Conservation (phyloP, 2,329 filamentous ascomycete genomes). For the Fusarium penzigii region DNA sequence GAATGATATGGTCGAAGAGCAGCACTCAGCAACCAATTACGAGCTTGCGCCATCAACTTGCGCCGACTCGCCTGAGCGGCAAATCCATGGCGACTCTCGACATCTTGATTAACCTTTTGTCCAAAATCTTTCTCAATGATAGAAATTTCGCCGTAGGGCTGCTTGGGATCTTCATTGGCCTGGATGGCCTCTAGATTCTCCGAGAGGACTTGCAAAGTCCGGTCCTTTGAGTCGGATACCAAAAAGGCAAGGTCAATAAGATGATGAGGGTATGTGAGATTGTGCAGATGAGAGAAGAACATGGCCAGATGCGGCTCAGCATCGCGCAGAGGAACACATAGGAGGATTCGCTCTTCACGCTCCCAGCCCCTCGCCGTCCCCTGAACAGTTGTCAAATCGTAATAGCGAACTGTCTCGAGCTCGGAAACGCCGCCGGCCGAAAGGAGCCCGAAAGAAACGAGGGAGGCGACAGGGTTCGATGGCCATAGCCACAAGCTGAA, state of each 20-base stretch:
- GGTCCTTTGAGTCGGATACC: slow-evolving; percentile 95
- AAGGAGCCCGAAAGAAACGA: slow-evolving; percentile 69
- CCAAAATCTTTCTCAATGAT: slow-evolving; percentile 99
- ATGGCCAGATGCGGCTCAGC: slow-evolving; percentile 89
- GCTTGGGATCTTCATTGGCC: slow-evolving; percentile 72
- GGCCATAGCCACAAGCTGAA: slow-evolving; percentile 78
- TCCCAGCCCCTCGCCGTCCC: slow-evolving; percentile 95
- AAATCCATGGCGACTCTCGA: slow-evolving; percentile 96
- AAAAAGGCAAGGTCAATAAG: slow-evolving; percentile 95
- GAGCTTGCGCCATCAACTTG: slow-evolving; percentile 96
- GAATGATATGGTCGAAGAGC: slow-evolving; percentile 93
- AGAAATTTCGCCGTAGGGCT: slow-evolving; percentile 92
- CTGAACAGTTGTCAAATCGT: slow-evolving; percentile 88
- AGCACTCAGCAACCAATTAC: slow-evolving; percentile 95
- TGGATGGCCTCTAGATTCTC: slow-evolving; percentile 78
- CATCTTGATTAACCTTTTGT: slow-evolving; percentile 95
- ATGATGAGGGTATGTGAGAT: slow-evolving; percentile 96
- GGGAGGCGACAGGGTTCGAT: slow-evolving; percentile 60
- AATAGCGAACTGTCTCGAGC: slow-evolving; percentile 94
- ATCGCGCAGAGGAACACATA: slow-evolving; percentile 93
- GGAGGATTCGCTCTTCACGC: slow-evolving; percentile 88
- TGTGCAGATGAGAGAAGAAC: slow-evolving; percentile 97
- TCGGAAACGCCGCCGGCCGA: slow-evolving; percentile 69
- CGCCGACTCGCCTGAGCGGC: slow-evolving; percentile 90
- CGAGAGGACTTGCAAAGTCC: slow-evolving; percentile 75